These are phyloP conservation scores for Vitis hybrid DNA, from an alignment of 177 flowering plant genomes.

Conservation along the genomic window DNA sequence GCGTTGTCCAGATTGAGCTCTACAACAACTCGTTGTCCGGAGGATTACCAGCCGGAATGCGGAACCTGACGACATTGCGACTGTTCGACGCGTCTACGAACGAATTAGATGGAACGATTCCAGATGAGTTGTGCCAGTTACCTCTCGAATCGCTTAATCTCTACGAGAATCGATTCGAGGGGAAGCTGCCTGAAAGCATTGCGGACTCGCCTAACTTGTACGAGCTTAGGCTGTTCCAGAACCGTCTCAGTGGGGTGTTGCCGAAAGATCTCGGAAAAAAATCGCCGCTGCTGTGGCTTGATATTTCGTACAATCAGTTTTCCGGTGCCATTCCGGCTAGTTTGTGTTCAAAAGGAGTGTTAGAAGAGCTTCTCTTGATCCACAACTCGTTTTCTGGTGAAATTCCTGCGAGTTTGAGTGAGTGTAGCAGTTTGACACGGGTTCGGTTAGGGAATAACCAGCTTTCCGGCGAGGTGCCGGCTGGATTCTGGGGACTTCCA, in stretches of 20 bases:
- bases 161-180: conserved; percentile 54
- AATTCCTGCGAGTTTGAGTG: conserved; percentile 44
- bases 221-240: conserved; percentile 55
- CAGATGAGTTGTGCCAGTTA: conserved; percentile 48
- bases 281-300: conserved; percentile 49
- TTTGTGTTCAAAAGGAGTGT: conserved; percentile 43
- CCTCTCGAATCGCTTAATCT: conserved; percentile 62
- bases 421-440: conserved; percentile 49
- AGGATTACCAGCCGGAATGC: conserved; percentile 45
- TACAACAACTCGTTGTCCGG: conserved; percentile 67
- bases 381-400: conserved; percentile 50
- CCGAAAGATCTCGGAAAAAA: conserved; percentile 54
- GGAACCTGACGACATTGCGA: conserved; percentile 42
- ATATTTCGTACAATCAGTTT: conserved; percentile 49
- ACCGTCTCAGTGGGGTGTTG: conserved; percentile 44
- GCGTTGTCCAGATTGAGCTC: conserved; percentile 61
- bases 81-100: conserved; percentile 68
- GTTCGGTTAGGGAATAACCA: conserved; percentile 47
- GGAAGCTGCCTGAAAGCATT: conserved; percentile 49
- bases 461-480: conserved; percentile 62
- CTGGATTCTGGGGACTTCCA: conserved; percentile 66
- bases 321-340: conserved; percentile 49
- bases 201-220: conserved; percentile 50
- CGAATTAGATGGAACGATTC: conserved; percentile 47
- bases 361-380: conserved; percentile 53